Evolutionary conservation across 176 grass and related monocot species (phyloP), one percentile per base, ranked within the genome.

Genomic region (Bolboschoenus planiculmis): DNA sequence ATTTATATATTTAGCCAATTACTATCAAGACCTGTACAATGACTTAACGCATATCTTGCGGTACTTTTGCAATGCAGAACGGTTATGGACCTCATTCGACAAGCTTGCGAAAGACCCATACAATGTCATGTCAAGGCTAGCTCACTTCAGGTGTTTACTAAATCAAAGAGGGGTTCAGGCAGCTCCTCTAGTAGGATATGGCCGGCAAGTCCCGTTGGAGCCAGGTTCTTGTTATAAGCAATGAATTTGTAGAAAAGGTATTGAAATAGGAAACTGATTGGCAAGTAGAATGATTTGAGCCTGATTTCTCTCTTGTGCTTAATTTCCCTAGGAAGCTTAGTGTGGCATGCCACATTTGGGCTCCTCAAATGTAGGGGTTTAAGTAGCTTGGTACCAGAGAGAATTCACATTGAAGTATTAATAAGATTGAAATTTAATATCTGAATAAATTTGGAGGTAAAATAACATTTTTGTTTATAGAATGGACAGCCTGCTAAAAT

Each of bases 91-190:
- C 72, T 86, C 89, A 2, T 15, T 91, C 56, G 74, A 87, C 70
- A 93, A 84, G 79, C 78, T 97, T 40, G 87, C 94, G 6, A 88
- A 68, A 75, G 79, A 93, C 34, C 76, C 88, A 75, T 15, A 51
- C 24, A 55, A 42, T 4, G 91, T 91, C 1, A 84, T 79, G 36
- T 7, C 81, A 87, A 93, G 94, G 88, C 60, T 93, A 83, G 79
- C 91, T 62, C 84, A 42, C 59, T 97, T 97, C 88, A 93, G 94
- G 86, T 97, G 94, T 53, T 83, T 93, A 74, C 91, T 97, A 50
- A 97, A 93, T 81, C 86, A 85, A 26, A 91, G 91, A 89, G 91
- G 94, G 39, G 86, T 97, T 87, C 89, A 89, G 65, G 94, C 94
- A 75, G 84, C 91, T 74, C 94, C 94, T 0, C 53, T 91, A 29